These are phyloP conservation scores for Secale cereale DNA, from an alignment of 176 grass and related monocot species.

Conservation along the genomic window DNA sequence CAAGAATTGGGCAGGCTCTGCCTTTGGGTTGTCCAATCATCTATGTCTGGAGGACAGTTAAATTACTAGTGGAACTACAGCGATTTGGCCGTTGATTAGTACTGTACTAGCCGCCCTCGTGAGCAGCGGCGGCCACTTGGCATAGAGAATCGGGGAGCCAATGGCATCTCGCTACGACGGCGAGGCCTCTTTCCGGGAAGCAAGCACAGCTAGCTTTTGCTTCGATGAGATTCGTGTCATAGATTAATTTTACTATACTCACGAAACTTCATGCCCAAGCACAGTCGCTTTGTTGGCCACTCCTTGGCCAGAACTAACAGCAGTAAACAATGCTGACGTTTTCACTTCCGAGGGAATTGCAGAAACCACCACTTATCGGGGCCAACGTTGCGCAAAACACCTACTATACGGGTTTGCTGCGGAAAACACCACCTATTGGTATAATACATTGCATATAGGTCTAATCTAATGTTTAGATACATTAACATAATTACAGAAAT, in stretches of 20 bases:
- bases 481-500: no score
- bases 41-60: no score
- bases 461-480: no score
- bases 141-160: background rate
- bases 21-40: background rate
- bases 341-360: background rate
- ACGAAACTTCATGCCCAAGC: background rate
- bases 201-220: background rate
- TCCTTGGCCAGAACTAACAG: background rate
- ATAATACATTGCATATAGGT: no score
- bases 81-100: background rate
- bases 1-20: background rate
- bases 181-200: conserved; percentile 46
- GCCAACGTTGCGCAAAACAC: no score
- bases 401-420: no score
- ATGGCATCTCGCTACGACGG: background rate
- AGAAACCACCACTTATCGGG: no score
- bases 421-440: no score
- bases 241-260: background rate
- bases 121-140: background rate
- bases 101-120: background rate
- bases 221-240: background rate
- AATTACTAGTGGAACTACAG: background rate
- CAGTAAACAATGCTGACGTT: background rate
- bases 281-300: background rate